Evolutionary conservation across 2,329 filamentous ascomycete species (phyloP).

Genomic region (Gnomoniopsis smithogilvyi): DNA sequence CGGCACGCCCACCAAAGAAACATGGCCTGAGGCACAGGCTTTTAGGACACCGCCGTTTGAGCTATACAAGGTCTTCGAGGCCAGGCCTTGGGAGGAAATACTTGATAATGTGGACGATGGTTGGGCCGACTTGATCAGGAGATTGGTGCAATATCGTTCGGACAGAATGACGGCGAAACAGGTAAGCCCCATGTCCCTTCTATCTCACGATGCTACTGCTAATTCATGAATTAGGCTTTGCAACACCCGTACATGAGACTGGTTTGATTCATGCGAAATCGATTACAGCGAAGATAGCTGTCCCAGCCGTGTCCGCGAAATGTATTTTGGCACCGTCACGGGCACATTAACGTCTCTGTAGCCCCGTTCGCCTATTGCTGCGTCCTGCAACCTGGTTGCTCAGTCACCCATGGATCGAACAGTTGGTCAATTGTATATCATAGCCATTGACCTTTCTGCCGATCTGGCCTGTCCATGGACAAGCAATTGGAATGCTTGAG

Average conservation of each 20-base stretch:
- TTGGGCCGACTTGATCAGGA: constrained; percentile 63
- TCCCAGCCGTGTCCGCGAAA: background rate
- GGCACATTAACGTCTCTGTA: background rate
- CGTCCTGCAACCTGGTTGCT: too few relatives aligned
- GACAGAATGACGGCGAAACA: constrained; percentile 64
- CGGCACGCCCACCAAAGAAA: constrained; percentile 76
- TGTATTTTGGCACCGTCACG: background rate
- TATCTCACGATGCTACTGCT: background rate
- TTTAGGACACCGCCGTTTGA: constrained; percentile 81
- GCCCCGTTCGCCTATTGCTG: too few relatives aligned
- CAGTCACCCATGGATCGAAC: too few relatives aligned
- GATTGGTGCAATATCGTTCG: constrained; percentile 71
- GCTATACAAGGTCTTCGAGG: constrained; percentile 76
- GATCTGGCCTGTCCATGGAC: too few relatives aligned
- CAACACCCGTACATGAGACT: background rate
- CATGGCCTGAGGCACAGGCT: constrained; percentile 74
- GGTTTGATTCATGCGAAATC: background rate
- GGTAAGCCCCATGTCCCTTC: constrained; percentile 31
- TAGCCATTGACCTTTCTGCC: too few relatives aligned
- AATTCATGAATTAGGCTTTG: background rate
- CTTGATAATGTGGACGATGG: constrained; percentile 57
- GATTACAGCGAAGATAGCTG: background rate
- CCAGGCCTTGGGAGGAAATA: constrained; percentile 65
- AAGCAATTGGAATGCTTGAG: too few relatives aligned
- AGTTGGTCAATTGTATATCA: too few relatives aligned